Evolutionary conservation across 148 eudicot genomes (phyloP).

Genomic region (Spergularia bocconei): DNA sequence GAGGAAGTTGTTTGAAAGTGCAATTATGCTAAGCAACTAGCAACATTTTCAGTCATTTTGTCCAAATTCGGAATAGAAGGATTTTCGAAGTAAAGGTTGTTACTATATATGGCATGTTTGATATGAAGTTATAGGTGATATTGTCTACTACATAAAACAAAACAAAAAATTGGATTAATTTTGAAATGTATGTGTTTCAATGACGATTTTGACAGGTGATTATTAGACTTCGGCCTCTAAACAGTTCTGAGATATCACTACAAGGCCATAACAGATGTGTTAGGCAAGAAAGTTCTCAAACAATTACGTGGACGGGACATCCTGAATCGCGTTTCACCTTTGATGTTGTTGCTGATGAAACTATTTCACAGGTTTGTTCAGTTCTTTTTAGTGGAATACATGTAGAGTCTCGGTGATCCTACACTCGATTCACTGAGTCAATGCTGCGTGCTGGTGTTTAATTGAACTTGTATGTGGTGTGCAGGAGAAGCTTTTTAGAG

Average conservation of each 20-base stretch:
- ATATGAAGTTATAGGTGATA: background rate
- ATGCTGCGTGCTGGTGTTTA: background rate
- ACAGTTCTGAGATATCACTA: constrained; percentile 68
- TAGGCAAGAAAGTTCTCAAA: constrained; percentile 84
- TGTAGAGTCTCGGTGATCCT: background rate
- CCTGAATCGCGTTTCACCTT: constrained; percentile 98
- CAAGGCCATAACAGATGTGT: constrained; percentile 79
- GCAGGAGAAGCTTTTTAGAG: constrained; percentile 90
- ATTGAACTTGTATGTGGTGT: constrained; percentile 15
- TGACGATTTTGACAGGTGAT: constrained; percentile 55
- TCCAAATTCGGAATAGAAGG: no score
- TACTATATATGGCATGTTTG: background rate
- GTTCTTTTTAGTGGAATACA: background rate
- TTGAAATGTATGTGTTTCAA: constrained; percentile 1
- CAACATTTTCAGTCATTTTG: no score
- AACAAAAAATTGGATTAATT: background rate
- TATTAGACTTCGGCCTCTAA: constrained; percentile 83
- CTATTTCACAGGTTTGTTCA: constrained; percentile 70
- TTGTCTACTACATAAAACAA: background rate
- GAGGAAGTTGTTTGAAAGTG: no score
- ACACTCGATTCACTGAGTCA: background rate
- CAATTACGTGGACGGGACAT: constrained; percentile 93
- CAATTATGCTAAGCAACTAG: no score
- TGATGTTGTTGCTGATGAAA: constrained; percentile 92
- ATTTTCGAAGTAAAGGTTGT: no score